Conservation (phyloP, 2,329 filamentous ascomycete genomes). For the Mycosphaerella sp. region DNA sequence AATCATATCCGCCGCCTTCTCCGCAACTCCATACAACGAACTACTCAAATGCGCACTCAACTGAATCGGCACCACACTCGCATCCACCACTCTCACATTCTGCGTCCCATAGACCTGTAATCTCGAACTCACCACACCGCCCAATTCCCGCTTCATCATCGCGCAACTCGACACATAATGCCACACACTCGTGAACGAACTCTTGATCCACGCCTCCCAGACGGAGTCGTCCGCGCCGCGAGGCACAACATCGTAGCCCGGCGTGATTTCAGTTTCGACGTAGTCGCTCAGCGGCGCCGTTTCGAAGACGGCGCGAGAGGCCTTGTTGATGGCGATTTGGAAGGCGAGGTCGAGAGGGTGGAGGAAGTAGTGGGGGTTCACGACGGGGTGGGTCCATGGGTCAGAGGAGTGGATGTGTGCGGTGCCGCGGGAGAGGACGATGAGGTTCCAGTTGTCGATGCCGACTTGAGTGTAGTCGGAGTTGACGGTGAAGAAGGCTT, state of each 20-base stretch:
- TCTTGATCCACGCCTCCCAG: slow-evolving; percentile 26
- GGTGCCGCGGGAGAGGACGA: slow-evolving; percentile 25
- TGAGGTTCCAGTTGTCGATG: slow-evolving; percentile 36
- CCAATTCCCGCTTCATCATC: slow-evolving; percentile 28
- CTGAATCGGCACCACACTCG: slow-evolving; percentile 26
- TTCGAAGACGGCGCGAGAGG: slow-evolving; percentile 28
- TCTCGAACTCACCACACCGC: slow-evolving; percentile 34
- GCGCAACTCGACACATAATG: slow-evolving; percentile 28
- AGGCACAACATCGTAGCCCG: slow-evolving; percentile 12
- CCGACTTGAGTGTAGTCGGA: slow-evolving; percentile 27
- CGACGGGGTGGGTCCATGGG: slow-evolving; percentile 33
- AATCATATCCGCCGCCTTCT: slow-evolving; percentile 36
- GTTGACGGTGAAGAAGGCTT: slow-evolving; percentile 37
- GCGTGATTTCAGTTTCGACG: slow-evolving; percentile 27
- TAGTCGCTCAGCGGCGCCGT: slow-evolving; percentile 26
- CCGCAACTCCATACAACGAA: slow-evolving; percentile 30
- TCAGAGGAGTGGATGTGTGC: slow-evolving; percentile 21
- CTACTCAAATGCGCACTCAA: slow-evolving; percentile 24
- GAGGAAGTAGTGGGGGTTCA: slow-evolving; percentile 41
- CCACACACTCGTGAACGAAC: slow-evolving; percentile 26
- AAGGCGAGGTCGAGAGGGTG: slow-evolving; percentile 35
- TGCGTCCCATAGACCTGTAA: slow-evolving; percentile 35
- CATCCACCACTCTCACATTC: slow-evolving; percentile 35
- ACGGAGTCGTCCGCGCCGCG: slow-evolving; percentile 13
- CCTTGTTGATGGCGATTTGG: slow-evolving; percentile 33